Evolutionary conservation across 495 filamentous ascomycete species (phyloP).

Genomic region (Neurospora tetraspora): DNA sequence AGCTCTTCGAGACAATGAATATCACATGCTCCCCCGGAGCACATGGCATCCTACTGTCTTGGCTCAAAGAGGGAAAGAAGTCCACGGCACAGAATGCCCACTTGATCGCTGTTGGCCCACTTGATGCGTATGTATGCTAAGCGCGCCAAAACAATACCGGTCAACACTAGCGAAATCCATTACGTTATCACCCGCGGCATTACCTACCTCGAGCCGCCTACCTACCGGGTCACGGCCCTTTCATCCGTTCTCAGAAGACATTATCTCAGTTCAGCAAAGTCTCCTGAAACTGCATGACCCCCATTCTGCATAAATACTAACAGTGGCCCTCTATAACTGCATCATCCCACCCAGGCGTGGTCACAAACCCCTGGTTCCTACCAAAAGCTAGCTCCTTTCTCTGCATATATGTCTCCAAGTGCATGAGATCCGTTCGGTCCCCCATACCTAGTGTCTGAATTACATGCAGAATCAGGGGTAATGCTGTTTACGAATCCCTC

Average conservation of each 20-base stretch:
- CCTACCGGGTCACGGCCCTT: neutral
- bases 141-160: neutral
- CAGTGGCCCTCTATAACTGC: neutral
- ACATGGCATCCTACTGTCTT: neutral
- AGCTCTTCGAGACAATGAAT: neutral
- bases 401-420: neutral
- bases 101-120: neutral
- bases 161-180: neutral
- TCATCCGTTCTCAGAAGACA: neutral
- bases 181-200: neutral
- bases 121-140: neutral
- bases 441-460: neutral
- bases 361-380: neutral
- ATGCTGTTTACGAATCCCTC: neutral
- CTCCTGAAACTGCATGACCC: neutral
- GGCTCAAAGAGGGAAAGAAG: neutral
- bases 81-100: neutral
- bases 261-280: neutral
- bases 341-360: neutral
- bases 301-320: neutral
- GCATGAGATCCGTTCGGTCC: neutral
- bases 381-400: neutral
- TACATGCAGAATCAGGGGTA: neutral
- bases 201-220: neutral
- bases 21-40: neutral